phyloP scores from a whole-genome alignment of 768 basidiomycete genomes.

The Suillus occidentalis region DNA sequence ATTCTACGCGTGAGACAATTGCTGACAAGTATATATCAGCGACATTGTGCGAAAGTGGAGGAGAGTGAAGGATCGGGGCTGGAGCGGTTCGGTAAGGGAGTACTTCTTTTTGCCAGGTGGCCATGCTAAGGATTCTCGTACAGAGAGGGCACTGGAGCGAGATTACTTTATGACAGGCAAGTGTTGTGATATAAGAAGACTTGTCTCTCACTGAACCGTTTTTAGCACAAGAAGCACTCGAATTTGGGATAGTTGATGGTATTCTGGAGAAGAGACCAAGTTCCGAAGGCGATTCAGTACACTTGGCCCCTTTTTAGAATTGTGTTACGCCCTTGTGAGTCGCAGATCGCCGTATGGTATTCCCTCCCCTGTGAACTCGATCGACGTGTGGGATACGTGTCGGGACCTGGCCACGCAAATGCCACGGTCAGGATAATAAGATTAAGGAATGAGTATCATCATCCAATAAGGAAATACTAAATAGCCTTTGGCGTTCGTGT shows the following conservation, averaged over 20 bases:
- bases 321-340: too few relatives aligned
- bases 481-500: conserved; percentile 14
- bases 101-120: conserved; percentile 19
- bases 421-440: background rate
- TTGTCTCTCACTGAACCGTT: conserved; percentile 19
- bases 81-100: conserved; percentile 71
- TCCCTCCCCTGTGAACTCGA: too few relatives aligned
- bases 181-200: conserved; percentile 18
- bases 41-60: conserved; percentile 70
- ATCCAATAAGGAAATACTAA: conserved; percentile 18
- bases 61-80: conserved; percentile 67
- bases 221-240: conserved; percentile 80
- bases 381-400: conserved; percentile 3
- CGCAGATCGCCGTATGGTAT: too few relatives aligned
- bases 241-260: conserved; percentile 92
- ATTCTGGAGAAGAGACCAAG: conserved; percentile 79
- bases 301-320: too few relatives aligned
- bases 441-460: background rate
- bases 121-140: conserved; percentile 6
- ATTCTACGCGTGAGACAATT: conserved; percentile 86
- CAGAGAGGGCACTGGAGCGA: conserved; percentile 87
- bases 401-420: background rate
- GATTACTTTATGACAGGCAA: conserved; percentile 95
- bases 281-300: conserved; percentile 26
- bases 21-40: conserved; percentile 86